Conservation (phyloP, 2,329 filamentous ascomycete species). For the Calonectria pteridis region DNA sequence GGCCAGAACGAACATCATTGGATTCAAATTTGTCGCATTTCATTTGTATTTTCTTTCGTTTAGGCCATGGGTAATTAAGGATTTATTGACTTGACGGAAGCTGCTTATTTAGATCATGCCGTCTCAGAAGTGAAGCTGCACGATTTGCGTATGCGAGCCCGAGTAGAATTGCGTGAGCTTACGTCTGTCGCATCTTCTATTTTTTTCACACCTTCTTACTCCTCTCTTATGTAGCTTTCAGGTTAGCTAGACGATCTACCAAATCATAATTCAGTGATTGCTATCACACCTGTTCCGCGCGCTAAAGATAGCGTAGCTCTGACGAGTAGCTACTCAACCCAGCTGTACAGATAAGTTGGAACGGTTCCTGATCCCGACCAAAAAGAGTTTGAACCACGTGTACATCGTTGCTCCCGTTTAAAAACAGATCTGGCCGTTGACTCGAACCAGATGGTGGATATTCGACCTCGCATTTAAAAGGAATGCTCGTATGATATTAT, state of each 20-base stretch:
- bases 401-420: not conserved
- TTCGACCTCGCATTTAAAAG: not conserved
- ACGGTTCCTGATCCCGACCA: not conserved
- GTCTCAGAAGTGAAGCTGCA: too few species aligned
- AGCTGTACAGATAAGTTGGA: not conserved
- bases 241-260: too few species aligned
- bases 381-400: not conserved
- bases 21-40: not conserved
- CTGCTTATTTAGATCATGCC: not conserved
- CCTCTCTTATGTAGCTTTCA: too few species aligned
- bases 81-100: too few species aligned
- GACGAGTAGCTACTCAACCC: not conserved
- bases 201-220: too few species aligned
- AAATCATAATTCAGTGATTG: too few species aligned
- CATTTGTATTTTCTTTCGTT: not conserved
- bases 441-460: not conserved
- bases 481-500: too few species aligned
- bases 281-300: too few species aligned
- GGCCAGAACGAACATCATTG: not conserved
- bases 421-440: not conserved
- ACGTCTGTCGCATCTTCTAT: too few species aligned
- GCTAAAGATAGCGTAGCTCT: too few species aligned
- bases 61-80: not conserved
- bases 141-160: not conserved
- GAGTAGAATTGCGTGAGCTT: too few species aligned